Evolutionary conservation across 2,329 filamentous ascomycete species (phyloP).

Genomic region (Blastomyces parvus): DNA sequence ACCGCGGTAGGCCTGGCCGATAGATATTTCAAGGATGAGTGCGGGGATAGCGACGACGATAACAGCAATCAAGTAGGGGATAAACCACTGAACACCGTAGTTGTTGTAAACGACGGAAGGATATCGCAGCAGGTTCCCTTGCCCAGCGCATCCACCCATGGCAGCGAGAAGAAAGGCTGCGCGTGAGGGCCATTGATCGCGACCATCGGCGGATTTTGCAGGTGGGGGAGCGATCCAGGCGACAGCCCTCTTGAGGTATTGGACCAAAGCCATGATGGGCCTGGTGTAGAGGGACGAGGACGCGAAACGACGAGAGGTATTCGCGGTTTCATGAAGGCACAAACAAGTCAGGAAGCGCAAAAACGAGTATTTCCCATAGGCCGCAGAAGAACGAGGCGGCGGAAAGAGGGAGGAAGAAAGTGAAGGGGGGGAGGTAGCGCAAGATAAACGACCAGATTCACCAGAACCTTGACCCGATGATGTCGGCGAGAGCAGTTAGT

Average conservation of each 20-base stretch:
- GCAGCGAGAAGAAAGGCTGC: conserved; percentile 48
- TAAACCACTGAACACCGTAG: conserved; percentile 51
- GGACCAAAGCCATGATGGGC: conserved; percentile 6
- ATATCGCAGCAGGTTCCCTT: conserved; percentile 50
- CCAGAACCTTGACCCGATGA: no score
- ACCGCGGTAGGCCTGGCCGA: conserved; percentile 47
- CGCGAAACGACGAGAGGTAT: not conserved
- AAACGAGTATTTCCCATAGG: no score
- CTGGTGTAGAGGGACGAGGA: not conserved
- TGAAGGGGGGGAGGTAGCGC: not conserved
- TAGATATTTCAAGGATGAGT: conserved; percentile 46
- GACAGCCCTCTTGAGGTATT: conserved; percentile 18
- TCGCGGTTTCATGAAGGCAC: not conserved
- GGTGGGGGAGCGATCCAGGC: conserved; percentile 27
- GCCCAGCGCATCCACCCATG: conserved; percentile 50
- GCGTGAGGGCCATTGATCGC: conserved; percentile 48
- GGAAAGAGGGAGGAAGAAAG: not conserved
- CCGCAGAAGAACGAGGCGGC: not conserved
- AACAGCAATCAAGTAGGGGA: conserved; percentile 48
- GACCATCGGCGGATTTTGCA: conserved; percentile 32
- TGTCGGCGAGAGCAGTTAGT: no score
- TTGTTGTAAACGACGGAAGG: conserved; percentile 53
- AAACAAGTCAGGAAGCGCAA: not conserved
- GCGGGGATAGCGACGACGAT: conserved; percentile 49
- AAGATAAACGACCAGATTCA: not conserved